phyloP scores from a whole-genome alignment of 1,284 basidiomycete species.

The Wallemia hederae region DNA sequence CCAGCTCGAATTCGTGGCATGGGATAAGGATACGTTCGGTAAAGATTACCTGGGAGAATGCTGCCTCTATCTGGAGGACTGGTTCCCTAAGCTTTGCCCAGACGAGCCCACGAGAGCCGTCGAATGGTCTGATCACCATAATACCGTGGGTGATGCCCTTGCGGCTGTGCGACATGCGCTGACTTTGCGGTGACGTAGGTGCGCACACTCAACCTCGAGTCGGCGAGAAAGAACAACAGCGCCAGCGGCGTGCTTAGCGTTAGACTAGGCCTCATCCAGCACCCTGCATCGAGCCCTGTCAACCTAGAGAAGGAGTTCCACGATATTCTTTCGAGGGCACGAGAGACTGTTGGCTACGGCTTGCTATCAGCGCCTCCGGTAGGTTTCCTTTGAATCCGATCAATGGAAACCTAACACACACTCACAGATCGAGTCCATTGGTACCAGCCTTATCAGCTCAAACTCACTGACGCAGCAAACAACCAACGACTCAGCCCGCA shows the following conservation, averaged over 20 bases:
- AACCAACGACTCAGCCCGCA: conserved; percentile 3
- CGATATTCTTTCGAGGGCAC: conserved; percentile 32
- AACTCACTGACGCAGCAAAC: conserved; percentile 1
- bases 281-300: conserved; percentile 7
- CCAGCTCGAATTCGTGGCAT: conserved; percentile 55
- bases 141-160: conserved; percentile 21
- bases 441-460: conserved; percentile 26
- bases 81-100: conserved; percentile 29
- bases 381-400: conserved; percentile 14
- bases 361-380: conserved; percentile 54
- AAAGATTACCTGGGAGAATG: conserved; percentile 87
- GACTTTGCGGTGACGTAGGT: conserved; percentile 18
- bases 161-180: background rate
- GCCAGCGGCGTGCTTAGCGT: conserved; percentile 8
- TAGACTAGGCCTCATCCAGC: conserved; percentile 4
- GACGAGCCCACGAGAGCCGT: conserved; percentile 12
- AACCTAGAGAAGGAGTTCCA: conserved; percentile 32
- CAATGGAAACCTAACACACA: conserved; percentile 1
- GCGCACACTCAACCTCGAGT: conserved; percentile 28
- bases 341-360: conserved; percentile 20
- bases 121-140: conserved; percentile 19
- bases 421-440: conserved; percentile 55
- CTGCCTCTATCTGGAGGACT: conserved; percentile 41
- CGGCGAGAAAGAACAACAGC: conserved; percentile 14
- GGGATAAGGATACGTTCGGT: conserved; percentile 48